Conservation (phyloP, 1,284 basidiomycete species). For the Lentinus polychrous region DNA sequence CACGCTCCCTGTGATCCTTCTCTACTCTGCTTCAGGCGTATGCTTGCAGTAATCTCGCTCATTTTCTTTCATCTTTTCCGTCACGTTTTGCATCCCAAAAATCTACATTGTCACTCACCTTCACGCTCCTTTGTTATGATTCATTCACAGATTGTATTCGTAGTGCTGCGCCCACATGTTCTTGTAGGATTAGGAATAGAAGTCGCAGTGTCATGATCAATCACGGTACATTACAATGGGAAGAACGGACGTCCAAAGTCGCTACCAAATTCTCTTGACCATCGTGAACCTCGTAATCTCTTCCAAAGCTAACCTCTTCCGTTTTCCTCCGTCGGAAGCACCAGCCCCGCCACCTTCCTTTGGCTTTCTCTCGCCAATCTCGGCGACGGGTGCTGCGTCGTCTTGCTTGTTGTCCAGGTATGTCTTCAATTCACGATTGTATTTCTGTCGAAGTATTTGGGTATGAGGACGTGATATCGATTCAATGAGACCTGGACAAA, state of each 20-base stretch:
- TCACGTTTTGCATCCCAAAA: no score
- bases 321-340: conserved; percentile 33
- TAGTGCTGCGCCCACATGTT: no score
- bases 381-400: conserved; percentile 59
- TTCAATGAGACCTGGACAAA: conserved; percentile 26
- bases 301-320: conserved; percentile 64
- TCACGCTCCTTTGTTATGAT: no score
- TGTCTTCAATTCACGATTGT: conserved; percentile 73
- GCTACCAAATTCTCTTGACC: conserved; percentile 87
- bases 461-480: conserved; percentile 4
- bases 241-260: neutral
- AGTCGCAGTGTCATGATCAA: no score
- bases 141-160: no score
- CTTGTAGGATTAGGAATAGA: no score
- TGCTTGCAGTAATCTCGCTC: no score
- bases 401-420: conserved; percentile 65
- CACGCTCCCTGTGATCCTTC: no score
- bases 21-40: no score
- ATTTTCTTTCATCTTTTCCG: no score
- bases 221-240: no score
- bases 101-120: no score
- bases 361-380: conserved; percentile 58
- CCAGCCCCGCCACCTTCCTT: conserved; percentile 15
- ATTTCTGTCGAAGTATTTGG: conserved; percentile 40
- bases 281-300: conserved; percentile 90